Base-by-base conservation (phyloP, 495 filamentous ascomycete genomes). In the Aspergillus olivimuriae region DNA sequence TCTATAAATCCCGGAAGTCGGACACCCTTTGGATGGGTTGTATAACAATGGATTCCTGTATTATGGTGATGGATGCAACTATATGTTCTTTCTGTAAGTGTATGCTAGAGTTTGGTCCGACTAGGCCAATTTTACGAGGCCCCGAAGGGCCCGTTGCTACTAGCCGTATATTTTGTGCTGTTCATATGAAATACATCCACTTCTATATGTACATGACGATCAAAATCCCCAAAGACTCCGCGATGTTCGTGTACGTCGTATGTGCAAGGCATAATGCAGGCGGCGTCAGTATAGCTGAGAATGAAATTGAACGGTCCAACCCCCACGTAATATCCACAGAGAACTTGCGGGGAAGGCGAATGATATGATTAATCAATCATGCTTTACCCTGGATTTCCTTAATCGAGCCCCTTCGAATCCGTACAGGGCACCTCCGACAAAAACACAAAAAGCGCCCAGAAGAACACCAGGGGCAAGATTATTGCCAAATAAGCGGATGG, bases 401-500 rank as follows among this genome's bases (percentile, higher is more conserved):
- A 66, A 43, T 33, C 70, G 62, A 9, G 70, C 60, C 9, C 77
- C 70, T 56, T 94, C 92, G 51, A 87, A 77, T 17, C 86, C 89
- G 68, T 97, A 98, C 43, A 96, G 53, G 8, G 82, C 90, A 37
- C 88, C 92, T 8, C 88, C 88, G 10, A 78, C 70, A 69, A 96
- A 97, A 10, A 97, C 94, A 24, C 96, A 72, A 4, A 74, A 66
- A 2, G 90, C 89, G 17, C 92, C 92, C 11, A 87, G 43, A 31
- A 94, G 58, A 33, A 95, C 91, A 28, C 86, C 82, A 2, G 70
- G 62, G 0, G 80, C 76, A 49, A 98, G 63, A 23, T 75, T 56
- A 57, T 97, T 95, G 7, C 91, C 92, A 64, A 98, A 98, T 2
- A 97, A 60, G 73, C 86, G 89, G 47, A 96, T 89, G 46, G 91